Evolutionary conservation across 2,329 filamentous ascomycete genomes (phyloP), one percentile per base, ranked within the genome.

Genomic region (Colletotrichum plurivorum): DNA sequence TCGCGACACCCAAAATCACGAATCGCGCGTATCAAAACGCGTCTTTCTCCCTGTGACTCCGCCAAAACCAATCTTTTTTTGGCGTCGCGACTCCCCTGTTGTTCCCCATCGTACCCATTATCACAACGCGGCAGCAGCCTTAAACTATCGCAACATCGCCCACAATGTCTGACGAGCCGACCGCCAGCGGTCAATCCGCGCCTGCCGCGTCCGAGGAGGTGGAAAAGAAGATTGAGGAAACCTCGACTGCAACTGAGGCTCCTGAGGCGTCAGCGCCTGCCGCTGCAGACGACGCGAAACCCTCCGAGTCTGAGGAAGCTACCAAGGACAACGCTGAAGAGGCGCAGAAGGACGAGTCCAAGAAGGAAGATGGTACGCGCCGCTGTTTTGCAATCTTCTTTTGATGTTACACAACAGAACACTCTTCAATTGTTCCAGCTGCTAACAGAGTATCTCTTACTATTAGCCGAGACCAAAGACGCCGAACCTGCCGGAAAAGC

Each of bases 111-210:
- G 20, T 58, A 58, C 48, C n/a, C 69, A 41, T 63, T 63, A 60
- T 31, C 45, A 9, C 51, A n/a, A 67, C 60, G 45, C 67, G 10
- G 43, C 15, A 67, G 61, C 31, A 36, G 10, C 31, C 31, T 36
- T 2, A 36, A 36, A 36, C 62, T 67, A 60, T 69, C 52, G 67
- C 64, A 52, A 58, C 57, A 63, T 70, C 63, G 27, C 46, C 62
- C 73, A 75, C 75, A 74, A 83, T 83, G 81, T 79, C 81, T 63
- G 81, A 83, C 66, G 78, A 78, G 72, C 60, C 76, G 56, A 73
- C 73, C 69, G 79, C 55, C 56, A 66, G 67, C 63, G 67, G 67
- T 45, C 67, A 67, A 67, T 69, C 70, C 46, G 69, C 69, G 51
- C 62, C 67, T 52, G 46, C 63, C 20, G 61, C 71, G 12, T 57